Percentiles rank a stretch among this genome's conserved stretches.
phyloP scores from a whole-genome alignment of 495 filamentous ascomycete species.

The Echria macrotheca region DNA sequence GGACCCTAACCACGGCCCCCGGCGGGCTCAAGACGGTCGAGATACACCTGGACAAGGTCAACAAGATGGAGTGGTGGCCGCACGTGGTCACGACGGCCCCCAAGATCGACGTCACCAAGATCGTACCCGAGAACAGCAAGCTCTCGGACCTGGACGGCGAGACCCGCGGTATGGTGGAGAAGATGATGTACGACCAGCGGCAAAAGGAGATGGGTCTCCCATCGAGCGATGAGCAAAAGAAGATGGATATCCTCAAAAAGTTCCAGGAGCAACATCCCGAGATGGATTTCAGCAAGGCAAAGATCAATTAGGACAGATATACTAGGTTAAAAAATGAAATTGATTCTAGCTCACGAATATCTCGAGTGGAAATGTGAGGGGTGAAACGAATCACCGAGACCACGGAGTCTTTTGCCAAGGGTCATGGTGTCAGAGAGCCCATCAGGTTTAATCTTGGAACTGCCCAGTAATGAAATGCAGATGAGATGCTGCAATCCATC shows the following conservation, averaged over 20 bases:
- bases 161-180: slow-evolving; percentile 97
- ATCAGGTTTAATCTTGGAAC: slow-evolving; percentile 46
- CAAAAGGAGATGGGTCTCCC: slow-evolving; percentile 89
- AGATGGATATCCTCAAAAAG: slow-evolving; percentile 84
- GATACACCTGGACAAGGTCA: slow-evolving; percentile 91
- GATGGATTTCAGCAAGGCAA: slow-evolving; percentile 78
- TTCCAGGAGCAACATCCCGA: slow-evolving; percentile 73
- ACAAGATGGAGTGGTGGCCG: slow-evolving; percentile 98
- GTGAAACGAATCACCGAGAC: slow-evolving; percentile 59
- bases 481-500: slow-evolving; percentile 47
- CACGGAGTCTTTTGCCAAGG: slow-evolving; percentile 30
- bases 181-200: slow-evolving; percentile 99
- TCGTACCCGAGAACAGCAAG: slow-evolving; percentile 86
- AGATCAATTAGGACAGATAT: slow-evolving; percentile 54
- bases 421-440: slow-evolving; percentile 59
- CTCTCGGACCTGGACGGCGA: slow-evolving; percentile 90
- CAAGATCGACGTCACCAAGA: slow-evolving; percentile 90
- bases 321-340: not conserved
- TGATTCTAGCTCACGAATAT: not conserved
- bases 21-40: slow-evolving; percentile 62
- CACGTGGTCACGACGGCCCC: slow-evolving; percentile 81
- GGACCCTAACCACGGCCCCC: slow-evolving; percentile 75
- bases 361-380: slow-evolving; percentile 42
- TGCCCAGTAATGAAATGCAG: slow-evolving; percentile 47
- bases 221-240: slow-evolving; percentile 87